Evolutionary conservation across 208 protist species (phyloP), one percentile per base, ranked within the genome.

Genomic region (Jaenimonas drosophilae): DNA sequence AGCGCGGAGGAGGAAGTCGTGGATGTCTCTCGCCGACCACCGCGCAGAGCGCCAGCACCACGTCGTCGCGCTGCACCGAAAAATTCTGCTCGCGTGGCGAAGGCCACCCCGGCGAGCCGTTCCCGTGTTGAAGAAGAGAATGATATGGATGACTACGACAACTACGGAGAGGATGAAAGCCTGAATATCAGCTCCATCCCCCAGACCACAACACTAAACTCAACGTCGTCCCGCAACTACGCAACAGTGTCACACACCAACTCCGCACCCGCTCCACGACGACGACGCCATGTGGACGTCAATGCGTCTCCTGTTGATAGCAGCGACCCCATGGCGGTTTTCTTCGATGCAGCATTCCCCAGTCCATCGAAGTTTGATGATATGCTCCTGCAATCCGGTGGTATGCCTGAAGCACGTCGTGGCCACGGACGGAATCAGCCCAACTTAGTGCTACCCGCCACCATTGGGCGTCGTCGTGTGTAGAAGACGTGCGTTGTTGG

Each of bases 321-420:
- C n/a, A 66, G 67, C 47, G 78, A 92, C 49, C 83, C 83, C 29
- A 88, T 92, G 83, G 71, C 75, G 9, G 73, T 92, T 23, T 88
- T 92, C 50, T 88, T 86, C 42, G 59, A 81, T 28, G 83, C 76
- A 2, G 76, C 68, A 31, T 92, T 92, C 45, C 77, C 78, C 3
- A 88, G 78, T 34, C 83, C 83, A 0, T 83, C 72, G 14, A 86
- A 92, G 73, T 92, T 92, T 51, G 78, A 92, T 12, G 76, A 86
- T 37, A 85, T 92, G 78, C 72, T 92, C 68, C 49, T 66, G 59
- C 71, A 79, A 37, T 70, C 83, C 0, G 83, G 83, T n/a, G 75
- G 74, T 3, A 24, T 88, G 16, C 63, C 72, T 16, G 70, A 67
- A 6, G 48, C 47, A 9, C 57, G 54, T 14, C 59, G 60, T 7